Evolutionary conservation across 495 filamentous ascomycete species (phyloP), one percentile per base, ranked within the genome.

Genomic region (Penicillium atrosanguineum): DNA sequence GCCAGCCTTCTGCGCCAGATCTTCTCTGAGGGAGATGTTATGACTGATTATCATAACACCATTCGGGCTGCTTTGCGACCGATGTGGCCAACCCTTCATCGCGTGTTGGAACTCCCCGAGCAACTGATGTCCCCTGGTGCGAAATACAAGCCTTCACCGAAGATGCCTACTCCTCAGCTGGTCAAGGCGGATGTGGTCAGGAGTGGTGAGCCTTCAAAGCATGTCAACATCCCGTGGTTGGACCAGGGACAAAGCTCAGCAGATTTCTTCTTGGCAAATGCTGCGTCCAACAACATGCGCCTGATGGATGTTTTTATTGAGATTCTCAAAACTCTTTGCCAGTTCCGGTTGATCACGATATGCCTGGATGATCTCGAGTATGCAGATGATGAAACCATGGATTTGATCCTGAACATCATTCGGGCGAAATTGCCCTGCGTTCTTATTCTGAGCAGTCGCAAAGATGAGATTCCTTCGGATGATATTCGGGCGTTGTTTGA

Each of bases 1-100:
- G 88, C 88, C 6, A 91, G 87, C 37, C 73, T 95, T 6, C 88
- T 96, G 56, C 87, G 90, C 45, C 91, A 96, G 60, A 91, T 95
- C 7, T 95, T 93, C 73, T 92, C 90, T 0, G 91, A 96, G 64
- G 86, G 85, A 48, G 88, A 95, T 69, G 87, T 92, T 2, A 84
- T 85, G 2, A 95, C 88, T 0, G 79, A 87, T 4, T 94, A 95
- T 59, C 91, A 96, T 54, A 81, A 87, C 49, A 78, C 77, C 44
- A 69, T 96, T 16, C 84, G 89, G 50, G 75, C 81, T 19, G 88
- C 87, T 48, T 79, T 93, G 43, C 83, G 84, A 16, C 84, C 87
- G 4, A 80, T 89, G 52, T 96, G 91, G 91, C 79, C 85, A 7
- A 80, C 85, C 42, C 78, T 95, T 36, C 86, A 91, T 61, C 82